Base-by-base conservation (phyloP, 192 early-diverging fungal species). In the Rhizophagus prolifer region DNA sequence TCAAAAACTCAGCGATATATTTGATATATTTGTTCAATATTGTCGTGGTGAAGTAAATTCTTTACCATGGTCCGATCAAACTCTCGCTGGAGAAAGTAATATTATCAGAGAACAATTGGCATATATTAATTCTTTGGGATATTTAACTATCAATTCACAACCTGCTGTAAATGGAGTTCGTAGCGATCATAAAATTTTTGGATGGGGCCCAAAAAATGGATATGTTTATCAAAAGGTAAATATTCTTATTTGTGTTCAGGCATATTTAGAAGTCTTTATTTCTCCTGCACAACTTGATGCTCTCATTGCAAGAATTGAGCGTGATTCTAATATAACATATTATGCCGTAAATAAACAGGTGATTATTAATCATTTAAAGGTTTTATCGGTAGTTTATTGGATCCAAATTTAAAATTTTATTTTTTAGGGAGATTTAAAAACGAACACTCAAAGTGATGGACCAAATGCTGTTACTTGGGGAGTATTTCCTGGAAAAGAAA, bases 401-500 rank as follows among this genome's bases (percentile, higher is more conserved):
- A 31, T 26, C 38, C 54, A 19, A 9, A 10, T 30, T 70, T 47
- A 28, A n/a, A 54, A 44, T 12, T 75, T 34, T n/a, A 26, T 61
- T 67, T 58, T 46, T 30, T 86, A 82, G 77, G 97, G 98, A 65
- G 93, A 99, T 77, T 85, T 99, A 79, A 83, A 86, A 64, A 96
- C 96, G 50, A 99, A 99, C 84, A 93, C 91, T 64, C 83, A 90
- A 36, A 88, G 84, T 44, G 95, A 96, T 81, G 88, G 89, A 16
- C 93, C 97, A 30, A 99, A 97, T 79, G 96, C 95, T 14, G 91
- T 99, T 6, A 98, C 98, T 2, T 99, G 98, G 98, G 98, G 98
- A 63, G 97, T 99, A 10, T 99, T 99, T 85, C 95, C 96, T 8
- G 96, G 97, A 61, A 92, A 95, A 63, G 94, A 97, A 78, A 92